phyloP scores from a whole-genome alignment of 768 basidiomycete genomes.

The Agrocybe chaxingu region DNA sequence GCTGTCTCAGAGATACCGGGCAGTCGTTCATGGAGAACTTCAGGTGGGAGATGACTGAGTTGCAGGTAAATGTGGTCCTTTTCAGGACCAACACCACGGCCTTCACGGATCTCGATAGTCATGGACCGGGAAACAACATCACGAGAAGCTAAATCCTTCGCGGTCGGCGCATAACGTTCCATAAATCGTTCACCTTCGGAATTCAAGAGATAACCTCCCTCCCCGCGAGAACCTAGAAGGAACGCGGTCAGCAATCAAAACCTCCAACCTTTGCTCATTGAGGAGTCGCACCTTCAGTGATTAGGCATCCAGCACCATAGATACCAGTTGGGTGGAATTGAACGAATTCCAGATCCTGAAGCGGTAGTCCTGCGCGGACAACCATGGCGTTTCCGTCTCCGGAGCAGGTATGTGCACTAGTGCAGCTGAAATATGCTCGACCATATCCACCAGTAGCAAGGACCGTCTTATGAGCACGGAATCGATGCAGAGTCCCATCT shows the following conservation, averaged over 20 bases:
- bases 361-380: conserved; percentile 89
- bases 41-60: conserved; percentile 94
- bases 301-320: conserved; percentile 98
- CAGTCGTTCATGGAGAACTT: conserved; percentile 92
- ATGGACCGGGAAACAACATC: conserved; percentile 99
- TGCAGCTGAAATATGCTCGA: conserved; percentile 97
- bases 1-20: conserved; percentile 99
- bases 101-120: conserved; percentile 98
- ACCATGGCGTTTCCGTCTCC: conserved; percentile 99
- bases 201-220: conserved; percentile 98
- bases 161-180: conserved; percentile 99
- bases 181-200: conserved; percentile 99
- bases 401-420: conserved; percentile 97
- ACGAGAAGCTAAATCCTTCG: conserved; percentile 98
- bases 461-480: conserved; percentile 98
- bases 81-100: conserved; percentile 97
- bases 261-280: neutral
- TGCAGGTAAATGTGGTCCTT: conserved; percentile 98
- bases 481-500: conserved; percentile 97
- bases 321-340: conserved; percentile 99
- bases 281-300: conserved; percentile 77
- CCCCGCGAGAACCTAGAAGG: conserved; percentile 86
- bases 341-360: conserved; percentile 98
- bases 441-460: conserved; percentile 98
- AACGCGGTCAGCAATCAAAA: neutral